Percentiles rank a stretch among this genome's conserved stretches.
Evolutionary conservation across 495 filamentous ascomycete genomes (phyloP).

Genomic region (Penicillium desertorum): DNA sequence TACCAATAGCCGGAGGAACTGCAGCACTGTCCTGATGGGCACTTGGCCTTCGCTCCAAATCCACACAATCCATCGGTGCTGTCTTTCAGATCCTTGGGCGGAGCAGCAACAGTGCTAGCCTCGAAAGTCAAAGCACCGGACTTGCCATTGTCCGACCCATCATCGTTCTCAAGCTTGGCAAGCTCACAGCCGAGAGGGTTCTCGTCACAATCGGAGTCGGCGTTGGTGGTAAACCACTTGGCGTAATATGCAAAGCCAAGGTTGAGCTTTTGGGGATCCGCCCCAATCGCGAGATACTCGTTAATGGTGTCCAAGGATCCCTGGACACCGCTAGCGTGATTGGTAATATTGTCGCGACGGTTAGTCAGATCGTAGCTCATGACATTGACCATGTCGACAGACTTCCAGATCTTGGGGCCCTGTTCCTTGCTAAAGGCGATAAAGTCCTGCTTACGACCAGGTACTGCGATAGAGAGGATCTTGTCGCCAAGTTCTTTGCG

Average conservation of each 20-base stretch:
- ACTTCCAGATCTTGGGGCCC: constrained; percentile 60
- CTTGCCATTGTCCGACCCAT: constrained; percentile 63
- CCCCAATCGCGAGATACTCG: constrained; percentile 60
- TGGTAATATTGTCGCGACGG: constrained; percentile 65
- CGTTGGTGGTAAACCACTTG: constrained; percentile 67
- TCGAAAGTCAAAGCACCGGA: constrained; percentile 61
- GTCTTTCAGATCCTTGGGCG: constrained; percentile 44
- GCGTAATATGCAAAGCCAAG: constrained; percentile 74
- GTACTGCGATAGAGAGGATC: constrained; percentile 68
- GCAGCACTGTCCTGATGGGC: constrained; percentile 38
- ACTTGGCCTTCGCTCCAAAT: constrained; percentile 28
- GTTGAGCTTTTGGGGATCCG: constrained; percentile 58
- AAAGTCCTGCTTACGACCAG: constrained; percentile 68
- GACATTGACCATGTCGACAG: constrained; percentile 72
- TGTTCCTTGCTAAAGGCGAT: constrained; percentile 66
- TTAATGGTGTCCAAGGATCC: constrained; percentile 55
- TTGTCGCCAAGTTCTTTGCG: constrained; percentile 61
- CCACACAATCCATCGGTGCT: constrained; percentile 46
- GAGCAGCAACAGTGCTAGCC: constrained; percentile 46
- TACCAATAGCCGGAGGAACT: constrained; percentile 43
- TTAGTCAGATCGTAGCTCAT: constrained; percentile 84
- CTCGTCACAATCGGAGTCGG: constrained; percentile 42
- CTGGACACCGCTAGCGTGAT: constrained; percentile 62
- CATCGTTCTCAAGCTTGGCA: constrained; percentile 60
- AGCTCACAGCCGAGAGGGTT: constrained; percentile 63